Evolutionary conservation across 129 eudicot genomes (phyloP).

Genomic region (Oenanthe sinensis): DNA sequence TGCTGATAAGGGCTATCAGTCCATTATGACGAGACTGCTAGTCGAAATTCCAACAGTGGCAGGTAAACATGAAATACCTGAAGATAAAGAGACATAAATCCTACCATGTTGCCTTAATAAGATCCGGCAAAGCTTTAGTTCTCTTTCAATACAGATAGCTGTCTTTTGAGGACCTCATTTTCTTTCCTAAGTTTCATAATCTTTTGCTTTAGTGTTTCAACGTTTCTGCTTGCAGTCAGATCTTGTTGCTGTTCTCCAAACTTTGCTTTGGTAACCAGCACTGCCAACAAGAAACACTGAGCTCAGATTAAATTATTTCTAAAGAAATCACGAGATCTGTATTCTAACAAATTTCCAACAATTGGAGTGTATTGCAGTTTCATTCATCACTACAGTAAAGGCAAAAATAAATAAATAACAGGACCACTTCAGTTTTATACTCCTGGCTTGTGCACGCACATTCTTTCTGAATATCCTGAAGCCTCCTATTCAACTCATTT

Average conservation of each 20-base stretch:
- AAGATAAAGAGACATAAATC: background rate
- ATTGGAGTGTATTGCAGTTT: background rate
- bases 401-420: background rate
- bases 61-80: background rate
- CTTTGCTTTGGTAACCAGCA: slow-evolving; percentile 44
- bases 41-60: background rate
- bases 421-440: background rate
- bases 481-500: slow-evolving; percentile 40
- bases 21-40: background rate
- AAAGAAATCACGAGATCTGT: background rate
- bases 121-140: slow-evolving; percentile 12
- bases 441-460: slow-evolving; percentile 27
- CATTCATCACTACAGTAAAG: background rate
- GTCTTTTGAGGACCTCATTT: slow-evolving; percentile 56
- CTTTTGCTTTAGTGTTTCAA: slow-evolving; percentile 50
- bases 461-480: slow-evolving; percentile 55
- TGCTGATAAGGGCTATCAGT: background rate
- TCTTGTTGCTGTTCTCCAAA: slow-evolving; percentile 13
- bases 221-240: slow-evolving; percentile 4
- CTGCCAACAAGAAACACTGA: slow-evolving; percentile 18
- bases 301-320: background rate
- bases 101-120: background rate
- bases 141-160: slow-evolving; percentile 25
- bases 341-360: background rate
- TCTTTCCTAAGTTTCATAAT: slow-evolving; percentile 68